Evolutionary conservation across 169 alveolate genomes (phyloP), one percentile per base, ranked within the genome.

Genomic region (Plasmodium berghei): DNA sequence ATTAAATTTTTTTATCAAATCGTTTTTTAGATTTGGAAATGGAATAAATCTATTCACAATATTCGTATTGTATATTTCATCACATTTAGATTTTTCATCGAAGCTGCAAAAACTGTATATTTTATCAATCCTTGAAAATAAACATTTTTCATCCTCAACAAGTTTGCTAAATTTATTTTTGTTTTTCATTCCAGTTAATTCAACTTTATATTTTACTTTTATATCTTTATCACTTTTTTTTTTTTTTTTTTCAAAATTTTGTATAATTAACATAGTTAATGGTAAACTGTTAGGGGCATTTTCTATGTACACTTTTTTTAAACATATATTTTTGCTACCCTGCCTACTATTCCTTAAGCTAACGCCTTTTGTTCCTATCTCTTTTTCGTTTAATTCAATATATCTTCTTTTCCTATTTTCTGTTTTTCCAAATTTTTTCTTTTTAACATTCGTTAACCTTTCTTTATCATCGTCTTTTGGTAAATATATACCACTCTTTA

Each of bases 111-210:
- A 63, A 77, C 54, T 46, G 49, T 77, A 77, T 77, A 77, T 77
- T 16, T 55, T 63, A 18, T 77, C 89, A 48, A 77, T 64, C 46
- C 89, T 62, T 77, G 89, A 77, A 77, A 77, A 77, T 26, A 77
- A 42, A 1, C 34, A 12, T 64, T 55, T 77, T 34, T 77, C 89
- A 55, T 77, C 66, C 48, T 64, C 89, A 9, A 77, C 40, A 46
- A 49, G 56, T 58, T 58, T 12, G 42, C 66, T 64, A 14, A 77
- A 22, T 46, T 55, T 56, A 14, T 40, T 8, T 22, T 48, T n/a
- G 49, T 64, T 77, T 49, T 64, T 77, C 54, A 77, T 14, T 49
- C 66, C 70, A 9, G 69, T 64, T 42, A 77, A 64, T 69, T 77
- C 89, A 9, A 77, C 89, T 66, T 64, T 55, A 46, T 77, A 77